Base-by-base conservation (phyloP, 768 basidiomycete species). In the Xerocomus brunneocitrinus region DNA sequence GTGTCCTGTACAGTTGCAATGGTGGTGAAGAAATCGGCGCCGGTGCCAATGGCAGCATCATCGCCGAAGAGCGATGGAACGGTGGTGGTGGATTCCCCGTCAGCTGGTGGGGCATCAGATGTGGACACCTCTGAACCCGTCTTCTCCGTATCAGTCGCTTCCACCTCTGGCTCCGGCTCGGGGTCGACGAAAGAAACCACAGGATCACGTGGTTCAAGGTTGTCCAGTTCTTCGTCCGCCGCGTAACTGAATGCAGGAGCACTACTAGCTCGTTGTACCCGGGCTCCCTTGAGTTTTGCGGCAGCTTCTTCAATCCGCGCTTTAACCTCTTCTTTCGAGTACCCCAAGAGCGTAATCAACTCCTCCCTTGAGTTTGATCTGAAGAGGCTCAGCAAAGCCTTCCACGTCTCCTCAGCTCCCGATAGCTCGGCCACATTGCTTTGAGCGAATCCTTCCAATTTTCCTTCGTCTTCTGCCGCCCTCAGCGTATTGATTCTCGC, bases 61-160 rank as follows among this genome's bases (percentile, higher is more conserved):
- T 95, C 92, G 6, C 88, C 91, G 54, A 97, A 97, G 14, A 95
- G 74, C 57, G 89, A 90, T 7, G 89, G 88, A 4, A 84, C 93
- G 4, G 90, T 94, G 0, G 90, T 94, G 0, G 86, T 87, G 1
- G 88, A 89, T 62, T 91, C 90, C 14, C 80, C 81, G 44, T 89
- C 88, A 0, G 76, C 81, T 43, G 77, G 83, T 2, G 84, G 81
- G 6, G 76, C 76, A 56, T 87, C 85, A 8, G 87, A 89, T 3
- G 74, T 76, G 62, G 87, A 89, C 52, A 85, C 68, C 63, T 94
- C 91, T 4, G 90, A 91, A 0, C 68, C 73, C n/a, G 66, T 68
- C 52, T 73, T 75, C 58, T 72, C 74, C 1, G 63, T 65, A 36
- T 61, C 67, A 24, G 63, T 43, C 4, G 63, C 58, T 38, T 68